Evolutionary conservation across 1,139 yeast genomes (phyloP), one percentile per base, ranked within the genome.

Genomic region (Pichia sp.): DNA sequence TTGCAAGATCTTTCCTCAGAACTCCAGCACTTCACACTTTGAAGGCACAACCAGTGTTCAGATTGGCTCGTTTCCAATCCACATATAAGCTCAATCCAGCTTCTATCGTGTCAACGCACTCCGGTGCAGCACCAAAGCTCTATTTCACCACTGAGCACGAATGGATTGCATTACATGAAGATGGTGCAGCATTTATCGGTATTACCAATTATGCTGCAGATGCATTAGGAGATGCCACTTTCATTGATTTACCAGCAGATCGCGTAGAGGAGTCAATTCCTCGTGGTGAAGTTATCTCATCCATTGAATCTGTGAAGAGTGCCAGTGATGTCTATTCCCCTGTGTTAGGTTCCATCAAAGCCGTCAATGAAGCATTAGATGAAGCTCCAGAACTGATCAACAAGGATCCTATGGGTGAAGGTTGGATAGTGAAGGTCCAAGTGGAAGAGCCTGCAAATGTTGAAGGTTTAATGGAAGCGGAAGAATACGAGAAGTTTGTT

Each of bases 201-300:
- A 87, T 91, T 61, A 88, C 98, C 44, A 77, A 74, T 53, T 88
- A 91, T 59, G 99, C 99, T 23, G 82, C 96, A 29, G 96, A 88
- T 54, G 95, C 98, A n/a, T 73, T 91, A 44, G 98, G 98, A 32
- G 99, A 91, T 63, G 94, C 94, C 37, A 93, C 97, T 14, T 91
- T 71, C 60, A 81, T 87, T 46, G 99, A 91, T 63, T 72, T 88
- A 51, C 94, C 95, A 35, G 33, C 46, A 13, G 59, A 56, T 34
- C 42, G 40, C 25, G 32, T 54, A 21, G 53, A 51, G 23, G 51
- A 48, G 38, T 65, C 59, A 22, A 73, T 84, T 39, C 78, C 70
- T 41, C 68, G 70, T 38, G 94, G 94, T 37, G 97, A 87, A 47
- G 67, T 91, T 13, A 67, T 91, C 56, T 96, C 96, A 15, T 83